phyloP scores from a whole-genome alignment of 257 asterid species.

The Nyctanthes arbortristis region DNA sequence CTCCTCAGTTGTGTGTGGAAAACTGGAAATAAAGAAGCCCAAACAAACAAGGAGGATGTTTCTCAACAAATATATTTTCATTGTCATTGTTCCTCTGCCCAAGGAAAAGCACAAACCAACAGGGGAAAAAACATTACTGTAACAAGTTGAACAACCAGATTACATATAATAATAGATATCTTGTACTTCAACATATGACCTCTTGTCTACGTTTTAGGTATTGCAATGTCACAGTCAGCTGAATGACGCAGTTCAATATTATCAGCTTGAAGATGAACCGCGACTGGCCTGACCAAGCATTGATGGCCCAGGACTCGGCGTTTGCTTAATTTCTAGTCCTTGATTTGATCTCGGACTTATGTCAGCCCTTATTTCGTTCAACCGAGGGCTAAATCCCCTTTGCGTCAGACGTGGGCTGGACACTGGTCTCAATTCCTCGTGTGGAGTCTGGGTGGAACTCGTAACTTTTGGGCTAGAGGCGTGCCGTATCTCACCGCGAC shows the following conservation, averaged over 20 bases:
- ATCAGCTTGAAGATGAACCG: not conserved
- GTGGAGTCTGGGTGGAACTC: not conserved
- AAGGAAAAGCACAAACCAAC: not conserved
- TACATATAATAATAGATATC: not conserved
- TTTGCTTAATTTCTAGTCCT: not conserved
- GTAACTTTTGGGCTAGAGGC: not conserved
- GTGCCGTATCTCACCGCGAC: not conserved
- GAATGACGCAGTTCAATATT: too few relatives aligned
- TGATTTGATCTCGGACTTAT: not conserved
- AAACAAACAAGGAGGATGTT: not conserved
- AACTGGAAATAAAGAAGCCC: not conserved
- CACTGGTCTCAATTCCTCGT: not conserved
- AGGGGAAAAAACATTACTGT: not conserved
- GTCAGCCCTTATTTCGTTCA: not conserved
- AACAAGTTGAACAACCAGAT: not conserved
- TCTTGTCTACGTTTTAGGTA: not conserved
- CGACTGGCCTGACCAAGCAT: not conserved
- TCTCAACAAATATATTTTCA: not conserved
- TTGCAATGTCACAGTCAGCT: too few relatives aligned
- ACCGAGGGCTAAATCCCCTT: not conserved
- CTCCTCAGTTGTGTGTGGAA: too few relatives aligned
- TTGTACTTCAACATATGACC: conserved; percentile 5
- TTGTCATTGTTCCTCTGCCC: conserved; percentile 11
- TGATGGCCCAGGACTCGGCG: not conserved
- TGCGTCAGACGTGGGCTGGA: not conserved